Base-by-base conservation (phyloP, 768 basidiomycete species). In the Fomitopsis serialis region DNA sequence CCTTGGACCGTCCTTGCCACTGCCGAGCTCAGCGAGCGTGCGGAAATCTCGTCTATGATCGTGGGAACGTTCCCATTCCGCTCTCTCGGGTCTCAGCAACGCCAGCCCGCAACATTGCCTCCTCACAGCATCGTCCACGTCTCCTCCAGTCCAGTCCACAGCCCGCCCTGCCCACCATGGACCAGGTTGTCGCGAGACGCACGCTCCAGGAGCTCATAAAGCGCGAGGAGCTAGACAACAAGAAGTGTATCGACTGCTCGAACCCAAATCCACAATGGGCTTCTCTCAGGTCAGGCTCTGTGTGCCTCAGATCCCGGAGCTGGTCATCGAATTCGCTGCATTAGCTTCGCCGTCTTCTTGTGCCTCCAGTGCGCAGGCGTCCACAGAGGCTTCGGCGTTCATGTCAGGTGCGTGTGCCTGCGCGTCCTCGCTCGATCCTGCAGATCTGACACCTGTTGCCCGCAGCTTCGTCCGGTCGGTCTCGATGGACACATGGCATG, bases 191-290 rank as follows among this genome's bases (percentile, higher is more conserved):
- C 40, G 83, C 84, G 24, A 88, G 82, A 66, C 85, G 84, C 58
- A 76, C 79, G 29, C 82, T 96, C 13, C 80, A 81, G 59, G 85
- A 87, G 29, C 84, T 96, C 63, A 78, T 82, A 65, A 85, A 80
- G 57, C 79, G 81, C 45, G 83, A 85, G 42, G 85, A 82, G 54
- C 74, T 89, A 56, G 74, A 75, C 29, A 95, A 97, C 74, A 87
- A 83, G 70, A 59, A 73, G 42, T 97, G 93, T 66, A 77, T 79
- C 13, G 93, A 96, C 66, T 97, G 93, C 63, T 69, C 72, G 10
- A 92, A 88, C 56, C 93, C 89, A n/a, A 90, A 92, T 64, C 94
- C 94, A 0, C 94, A 96, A 66, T 98, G 94, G 94, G 91, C 92
- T n/a, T 85, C 84, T 23, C 69, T 91, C 58, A 82, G 87, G 88